Conservation (phyloP, 2,329 filamentous ascomycete genomes). For the Apiospora marii region DNA sequence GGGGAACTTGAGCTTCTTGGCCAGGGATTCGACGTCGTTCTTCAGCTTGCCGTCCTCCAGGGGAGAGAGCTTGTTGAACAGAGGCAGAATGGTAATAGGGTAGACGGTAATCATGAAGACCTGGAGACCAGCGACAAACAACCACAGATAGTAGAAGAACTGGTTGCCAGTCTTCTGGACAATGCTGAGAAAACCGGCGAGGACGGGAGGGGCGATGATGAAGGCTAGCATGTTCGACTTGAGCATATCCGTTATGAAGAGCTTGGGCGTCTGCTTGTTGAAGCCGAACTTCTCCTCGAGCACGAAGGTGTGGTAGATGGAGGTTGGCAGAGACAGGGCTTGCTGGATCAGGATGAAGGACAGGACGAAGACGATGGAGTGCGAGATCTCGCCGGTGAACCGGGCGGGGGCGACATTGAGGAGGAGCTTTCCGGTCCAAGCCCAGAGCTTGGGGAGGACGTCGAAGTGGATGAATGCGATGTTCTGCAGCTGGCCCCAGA, state of each 20-base stretch:
- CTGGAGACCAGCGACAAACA: conserved; percentile 89
- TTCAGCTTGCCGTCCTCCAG: conserved; percentile 89
- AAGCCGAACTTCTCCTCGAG: conserved; percentile 97
- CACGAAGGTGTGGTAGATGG: conserved; percentile 93
- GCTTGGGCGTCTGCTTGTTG: conserved; percentile 93
- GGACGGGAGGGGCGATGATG: conserved; percentile 83
- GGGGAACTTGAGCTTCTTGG: conserved; percentile 86
- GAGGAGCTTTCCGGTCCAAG: conserved; percentile 77
- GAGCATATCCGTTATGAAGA: conserved; percentile 90
- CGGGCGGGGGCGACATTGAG: conserved; percentile 76
- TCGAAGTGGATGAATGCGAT: conserved; percentile 90
- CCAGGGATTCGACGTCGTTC: conserved; percentile 84
- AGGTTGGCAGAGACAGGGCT: conserved; percentile 78
- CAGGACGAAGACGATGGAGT: conserved; percentile 92
- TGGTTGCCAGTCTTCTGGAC: conserved; percentile 91
- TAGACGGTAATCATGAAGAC: conserved; percentile 96
- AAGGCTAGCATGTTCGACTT: conserved; percentile 87
- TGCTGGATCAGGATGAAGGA: conserved; percentile 85
- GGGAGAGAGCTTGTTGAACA: conserved; percentile 98
- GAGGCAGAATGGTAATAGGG: conserved; percentile 88
- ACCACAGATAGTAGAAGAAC: conserved; percentile 98
- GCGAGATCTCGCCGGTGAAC: conserved; percentile 91
- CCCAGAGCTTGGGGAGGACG: conserved; percentile 90
- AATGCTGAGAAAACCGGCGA: conserved; percentile 91
- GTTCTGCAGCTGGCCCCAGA: conserved; percentile 89